Evolutionary conservation across 345 rosid species (phyloP), one percentile per base, ranked within the genome.

Genomic region (Cardamine chenopodiifolia): DNA sequence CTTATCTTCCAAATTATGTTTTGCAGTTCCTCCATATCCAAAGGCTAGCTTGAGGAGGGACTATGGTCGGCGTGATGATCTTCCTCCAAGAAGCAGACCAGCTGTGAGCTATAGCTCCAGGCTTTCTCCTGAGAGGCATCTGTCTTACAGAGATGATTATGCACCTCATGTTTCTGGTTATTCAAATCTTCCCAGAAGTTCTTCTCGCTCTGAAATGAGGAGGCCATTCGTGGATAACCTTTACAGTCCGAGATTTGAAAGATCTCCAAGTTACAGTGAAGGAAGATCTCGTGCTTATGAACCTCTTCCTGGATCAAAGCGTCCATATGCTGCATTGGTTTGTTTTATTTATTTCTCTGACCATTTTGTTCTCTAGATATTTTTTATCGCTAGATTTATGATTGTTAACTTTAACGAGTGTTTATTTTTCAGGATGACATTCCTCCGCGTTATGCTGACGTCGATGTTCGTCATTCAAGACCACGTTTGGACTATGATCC

Each of bases 401-500:
- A 39, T 56, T 37, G 19, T 39, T 77, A 49, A 10, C 29, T 39
- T 29, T 11, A 58, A 64, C 48, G 31, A 9, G 14, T 69, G 34
- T 17, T 72, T 39, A 61, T 57, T 34, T 50, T 56, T 26, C 73
- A 95, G 99, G 99, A 90, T 83, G 97, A 90, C 74, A 78, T 82
- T 77, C 91, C 99, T 67, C 88, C 92, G 8, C 90, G 92, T 35
- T 92, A 90, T 86, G 90, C 86, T 73, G 99, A 90, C 35, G 74
- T 77, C 0, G 81, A 84, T 63, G 71, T 83, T 59, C 93, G 97
- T 48, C 97, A 86, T 76, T 86, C 97, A 2, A 95, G 99, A 82
- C 84, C 99, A 42, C 93, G 97, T 56, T 58, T 95, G 75, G 99
- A 95, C 79, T 92, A 92, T 79, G 97, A 95, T 50, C 78, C 84